Evolutionary conservation across 768 basidiomycete genomes (phyloP).

Genomic region (Mycena kentingensis): DNA sequence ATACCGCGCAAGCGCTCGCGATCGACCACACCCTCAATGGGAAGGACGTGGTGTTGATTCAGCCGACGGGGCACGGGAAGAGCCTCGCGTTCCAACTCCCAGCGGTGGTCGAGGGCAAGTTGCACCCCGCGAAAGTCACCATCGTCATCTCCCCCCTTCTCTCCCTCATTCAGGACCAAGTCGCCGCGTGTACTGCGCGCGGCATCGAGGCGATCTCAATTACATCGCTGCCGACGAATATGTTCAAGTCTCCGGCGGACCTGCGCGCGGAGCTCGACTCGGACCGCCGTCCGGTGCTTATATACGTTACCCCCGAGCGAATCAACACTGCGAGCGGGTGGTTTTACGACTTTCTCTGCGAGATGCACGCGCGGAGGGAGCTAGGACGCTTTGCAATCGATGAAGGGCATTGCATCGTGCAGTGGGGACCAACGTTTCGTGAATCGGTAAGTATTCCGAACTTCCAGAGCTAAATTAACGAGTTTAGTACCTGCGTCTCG

Average conservation of each 20-base stretch:
- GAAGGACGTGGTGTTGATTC: neutral
- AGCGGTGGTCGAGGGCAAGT: neutral
- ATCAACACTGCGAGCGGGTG: neutral
- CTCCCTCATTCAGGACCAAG: neutral
- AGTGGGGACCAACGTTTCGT: neutral
- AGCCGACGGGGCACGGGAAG: neutral
- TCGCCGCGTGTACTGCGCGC: neutral
- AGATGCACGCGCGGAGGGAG: neutral
- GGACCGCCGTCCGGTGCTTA: neutral
- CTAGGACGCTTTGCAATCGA: neutral
- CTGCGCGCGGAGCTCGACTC: neutral
- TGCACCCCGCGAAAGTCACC: neutral
- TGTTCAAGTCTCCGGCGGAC: no score
- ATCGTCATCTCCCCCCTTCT: neutral
- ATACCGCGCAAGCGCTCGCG: neutral
- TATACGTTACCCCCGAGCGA: neutral
- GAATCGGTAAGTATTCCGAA: no score
- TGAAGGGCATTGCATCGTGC: neutral
- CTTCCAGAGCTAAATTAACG: no score
- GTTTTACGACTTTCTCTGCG: neutral
- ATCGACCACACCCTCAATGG: neutral
- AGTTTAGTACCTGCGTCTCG: neutral
- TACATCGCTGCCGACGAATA: no score
- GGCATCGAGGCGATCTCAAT: neutral
- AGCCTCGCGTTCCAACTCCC: neutral